Conservation (phyloP, 345 rosid genomes). For the Heritiera fomes region DNA sequence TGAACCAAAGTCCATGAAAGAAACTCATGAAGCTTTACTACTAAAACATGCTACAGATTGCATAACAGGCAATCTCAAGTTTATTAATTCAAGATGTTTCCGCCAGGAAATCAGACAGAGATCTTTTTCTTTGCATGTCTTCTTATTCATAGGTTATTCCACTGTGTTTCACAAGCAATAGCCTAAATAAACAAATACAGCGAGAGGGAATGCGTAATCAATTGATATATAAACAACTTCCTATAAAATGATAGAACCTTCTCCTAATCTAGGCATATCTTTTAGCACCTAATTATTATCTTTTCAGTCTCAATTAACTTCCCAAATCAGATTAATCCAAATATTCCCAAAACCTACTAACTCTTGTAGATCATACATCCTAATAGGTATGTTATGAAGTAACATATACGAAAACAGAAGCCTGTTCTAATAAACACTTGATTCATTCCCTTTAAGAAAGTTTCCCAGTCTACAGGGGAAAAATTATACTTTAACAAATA, state of each 20-base stretch:
- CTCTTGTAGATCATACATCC: not conserved
- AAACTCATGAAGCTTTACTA: not conserved
- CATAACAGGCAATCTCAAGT: not conserved
- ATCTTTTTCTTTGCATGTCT: not conserved
- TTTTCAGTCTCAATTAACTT: not conserved
- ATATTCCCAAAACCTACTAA: not conserved
- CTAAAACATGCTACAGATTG: not conserved
- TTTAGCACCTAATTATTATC: not conserved
- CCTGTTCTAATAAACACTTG: not conserved
- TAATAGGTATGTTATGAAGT: not conserved
- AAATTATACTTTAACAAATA: not conserved
- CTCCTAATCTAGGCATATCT: not conserved
- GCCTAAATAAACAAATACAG: not conserved
- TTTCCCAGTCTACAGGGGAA: not conserved
- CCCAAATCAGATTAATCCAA: not conserved
- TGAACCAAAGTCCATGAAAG: slow-evolving; percentile 15
- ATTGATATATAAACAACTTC: not conserved
- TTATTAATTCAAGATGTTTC: not conserved
- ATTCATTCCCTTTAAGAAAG: not conserved
- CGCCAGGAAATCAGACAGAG: not conserved
- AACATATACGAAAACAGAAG: not conserved
- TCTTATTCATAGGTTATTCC: not conserved
- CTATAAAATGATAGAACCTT: not conserved
- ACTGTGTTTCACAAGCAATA: not conserved
- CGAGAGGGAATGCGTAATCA: not conserved